Conservation (phyloP, 2,329 filamentous ascomycete genomes). For the Zymoseptoria pseudotritici region DNA sequence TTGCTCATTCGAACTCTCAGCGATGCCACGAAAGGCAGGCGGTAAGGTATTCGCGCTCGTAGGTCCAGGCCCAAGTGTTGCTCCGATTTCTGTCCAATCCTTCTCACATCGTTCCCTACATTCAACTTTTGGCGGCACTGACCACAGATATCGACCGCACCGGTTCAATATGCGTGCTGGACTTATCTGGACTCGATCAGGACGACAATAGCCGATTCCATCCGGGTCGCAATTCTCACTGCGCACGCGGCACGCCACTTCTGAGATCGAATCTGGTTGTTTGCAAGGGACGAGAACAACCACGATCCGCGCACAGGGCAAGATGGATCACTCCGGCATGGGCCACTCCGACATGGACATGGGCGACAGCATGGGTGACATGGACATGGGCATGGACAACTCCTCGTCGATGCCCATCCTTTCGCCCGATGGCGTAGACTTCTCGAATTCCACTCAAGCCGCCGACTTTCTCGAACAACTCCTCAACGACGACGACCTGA, state of each 20-base stretch:
- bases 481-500: constrained; percentile 31
- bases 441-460: constrained; percentile 32
- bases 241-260: background rate
- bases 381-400: constrained; percentile 18
- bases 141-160: background rate
- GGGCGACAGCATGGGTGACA: constrained; percentile 5
- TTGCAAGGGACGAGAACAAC: background rate
- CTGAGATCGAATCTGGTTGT: background rate
- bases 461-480: constrained; percentile 30
- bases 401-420: constrained; percentile 16
- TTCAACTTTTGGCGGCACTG: background rate
- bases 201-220: background rate
- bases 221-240: too few relatives aligned
- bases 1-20: too few relatives aligned
- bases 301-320: background rate
- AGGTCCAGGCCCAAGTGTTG: background rate
- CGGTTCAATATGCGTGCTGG: background rate
- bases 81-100: background rate
- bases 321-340: constrained; percentile 5
- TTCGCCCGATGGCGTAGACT: constrained; percentile 30
- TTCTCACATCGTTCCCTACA: too few relatives aligned
- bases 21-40: background rate
- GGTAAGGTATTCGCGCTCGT: background rate
- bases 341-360: constrained; percentile 6
- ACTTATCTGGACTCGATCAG: background rate